Evolutionary conservation across 2,329 filamentous ascomycete species (phyloP).

Genomic region (Onygenales sp.): DNA sequence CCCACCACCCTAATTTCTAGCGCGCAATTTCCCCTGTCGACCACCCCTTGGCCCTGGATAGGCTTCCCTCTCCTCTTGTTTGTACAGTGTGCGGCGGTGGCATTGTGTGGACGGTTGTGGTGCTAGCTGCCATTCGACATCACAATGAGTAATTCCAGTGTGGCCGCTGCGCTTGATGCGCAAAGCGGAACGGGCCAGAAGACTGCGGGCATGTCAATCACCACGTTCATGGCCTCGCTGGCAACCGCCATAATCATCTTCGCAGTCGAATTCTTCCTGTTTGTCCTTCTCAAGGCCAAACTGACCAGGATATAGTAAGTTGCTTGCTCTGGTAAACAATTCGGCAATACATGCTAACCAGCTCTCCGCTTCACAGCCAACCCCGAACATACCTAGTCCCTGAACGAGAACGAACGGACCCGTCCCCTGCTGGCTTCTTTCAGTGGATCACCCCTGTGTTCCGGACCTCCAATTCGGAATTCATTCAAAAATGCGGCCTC

Average conservation of each 20-base stretch:
- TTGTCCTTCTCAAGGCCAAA: slow-evolving; percentile 67
- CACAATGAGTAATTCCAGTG: slow-evolving; percentile 11
- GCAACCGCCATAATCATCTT: slow-evolving; percentile 55
- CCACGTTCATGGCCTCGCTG: slow-evolving; percentile 57
- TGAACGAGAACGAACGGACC: slow-evolving; percentile 70
- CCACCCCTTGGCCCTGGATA: neutral
- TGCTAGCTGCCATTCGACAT: slow-evolving; percentile 1
- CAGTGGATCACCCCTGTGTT: slow-evolving; percentile 50
- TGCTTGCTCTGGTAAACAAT: neutral
- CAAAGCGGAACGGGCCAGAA: slow-evolving; percentile 26
- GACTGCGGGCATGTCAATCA: slow-evolving; percentile 27
- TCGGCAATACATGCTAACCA: slow-evolving; percentile 9
- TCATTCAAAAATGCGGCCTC: slow-evolving; percentile 90
- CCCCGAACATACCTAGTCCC: slow-evolving; percentile 80
- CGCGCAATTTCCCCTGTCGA: neutral
- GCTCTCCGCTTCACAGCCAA: slow-evolving; percentile 44
- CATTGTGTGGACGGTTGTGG: neutral
- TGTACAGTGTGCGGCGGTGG: neutral
- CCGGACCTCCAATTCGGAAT: slow-evolving; percentile 64
- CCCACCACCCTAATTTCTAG: too few species aligned
- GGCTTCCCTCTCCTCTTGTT: neutral
- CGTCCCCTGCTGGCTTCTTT: slow-evolving; percentile 53
- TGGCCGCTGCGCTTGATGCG: slow-evolving; percentile 26
- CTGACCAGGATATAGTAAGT: slow-evolving; percentile 73
- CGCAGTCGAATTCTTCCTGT: slow-evolving; percentile 55